phyloP scores from a whole-genome alignment of 1,139 yeast species.

The Groenewaldozyma sp. region DNA sequence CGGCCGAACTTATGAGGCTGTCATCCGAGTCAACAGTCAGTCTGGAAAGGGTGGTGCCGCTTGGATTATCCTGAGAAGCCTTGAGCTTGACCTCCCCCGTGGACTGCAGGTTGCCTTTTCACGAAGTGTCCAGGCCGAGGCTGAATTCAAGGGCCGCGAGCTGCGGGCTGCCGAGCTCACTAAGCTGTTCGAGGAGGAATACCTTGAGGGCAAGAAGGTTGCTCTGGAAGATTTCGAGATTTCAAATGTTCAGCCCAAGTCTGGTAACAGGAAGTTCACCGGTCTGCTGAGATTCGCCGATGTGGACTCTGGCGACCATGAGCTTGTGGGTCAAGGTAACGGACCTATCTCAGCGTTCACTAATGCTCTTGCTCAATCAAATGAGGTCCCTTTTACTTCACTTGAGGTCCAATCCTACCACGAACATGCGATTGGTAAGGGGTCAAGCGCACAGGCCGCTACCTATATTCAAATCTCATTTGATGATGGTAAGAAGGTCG shows the following conservation, averaged over 20 bases:
- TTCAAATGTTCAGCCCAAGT: conserved; percentile 7
- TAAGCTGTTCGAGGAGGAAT: conserved; percentile 60
- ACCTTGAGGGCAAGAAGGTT: conserved; percentile 43
- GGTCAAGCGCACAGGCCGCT: conserved; percentile 81
- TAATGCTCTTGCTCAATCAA: conserved; percentile 57
- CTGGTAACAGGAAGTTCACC: conserved; percentile 5
- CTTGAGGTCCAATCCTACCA: conserved; percentile 76
- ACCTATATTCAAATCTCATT: conserved; percentile 61
- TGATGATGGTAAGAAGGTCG: conserved; percentile 33
- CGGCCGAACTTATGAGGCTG: conserved; percentile 95
- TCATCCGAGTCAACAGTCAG: conserved; percentile 94
- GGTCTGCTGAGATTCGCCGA: conserved; percentile 22
- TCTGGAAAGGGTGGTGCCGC: conserved; percentile 99
- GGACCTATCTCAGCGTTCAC: conserved; percentile 93
- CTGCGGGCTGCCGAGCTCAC: conserved; percentile 69
- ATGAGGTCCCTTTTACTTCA: conserved; percentile 36
- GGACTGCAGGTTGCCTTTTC: conserved; percentile 87
- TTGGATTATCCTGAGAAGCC: conserved; percentile 82
- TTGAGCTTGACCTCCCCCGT: conserved; percentile 90
- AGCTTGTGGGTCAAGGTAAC: conserved; percentile 69
- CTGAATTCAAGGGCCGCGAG: conserved; percentile 81
- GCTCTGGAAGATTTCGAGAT: conserved; percentile 28
- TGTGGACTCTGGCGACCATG: conserved; percentile 37
- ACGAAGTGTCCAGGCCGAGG: conserved; percentile 66
- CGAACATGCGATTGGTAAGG: conserved; percentile 88